Percentiles rank a stretch among this genome's conserved stretches.
These are phyloP conservation scores for Clathrospora elynae DNA, from an alignment of 2,329 filamentous ascomycete species.

Conservation along the genomic window DNA sequence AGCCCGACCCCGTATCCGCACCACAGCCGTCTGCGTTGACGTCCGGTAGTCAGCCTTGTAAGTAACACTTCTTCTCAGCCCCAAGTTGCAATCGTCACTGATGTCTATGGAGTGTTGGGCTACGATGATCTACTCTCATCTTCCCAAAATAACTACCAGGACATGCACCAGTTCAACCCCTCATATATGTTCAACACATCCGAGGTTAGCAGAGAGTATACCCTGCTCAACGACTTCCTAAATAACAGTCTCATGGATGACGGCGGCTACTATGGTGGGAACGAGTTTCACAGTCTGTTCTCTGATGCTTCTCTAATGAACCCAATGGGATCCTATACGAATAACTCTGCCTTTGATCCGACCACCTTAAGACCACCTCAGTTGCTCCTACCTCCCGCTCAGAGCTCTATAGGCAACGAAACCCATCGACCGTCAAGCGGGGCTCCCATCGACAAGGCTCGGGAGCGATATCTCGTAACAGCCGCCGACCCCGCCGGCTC, in stretches of 20 bases:
- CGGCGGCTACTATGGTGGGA: slow-evolving; percentile 50
- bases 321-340: slow-evolving; percentile 49
- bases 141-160: slow-evolving; percentile 82
- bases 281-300: slow-evolving; percentile 59
- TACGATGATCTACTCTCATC: slow-evolving; percentile 80
- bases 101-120: slow-evolving; percentile 65
- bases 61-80: slow-evolving; percentile 53
- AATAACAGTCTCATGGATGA: slow-evolving; percentile 88
- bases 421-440: slow-evolving; percentile 66
- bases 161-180: slow-evolving; percentile 91
- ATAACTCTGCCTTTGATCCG: slow-evolving; percentile 37
- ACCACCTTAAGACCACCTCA: slow-evolving; percentile 56
- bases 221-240: slow-evolving; percentile 93
- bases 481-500: slow-evolving; percentile 90
- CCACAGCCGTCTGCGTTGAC: slow-evolving; percentile 66
- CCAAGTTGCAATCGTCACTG: slow-evolving; percentile 28
- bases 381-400: slow-evolving; percentile 50
- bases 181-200: slow-evolving; percentile 95
- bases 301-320: slow-evolving; percentile 62
- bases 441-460: slow-evolving; percentile 70
- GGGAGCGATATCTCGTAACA: slow-evolving; percentile 92
- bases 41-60: slow-evolving; percentile 75
- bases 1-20: slow-evolving; percentile 71
- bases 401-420: slow-evolving; percentile 56
- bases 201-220: slow-evolving; percentile 96